Conservation (phyloP, 108 stramenopile genomes). For the Stephanodiscus minutulus region DNA sequence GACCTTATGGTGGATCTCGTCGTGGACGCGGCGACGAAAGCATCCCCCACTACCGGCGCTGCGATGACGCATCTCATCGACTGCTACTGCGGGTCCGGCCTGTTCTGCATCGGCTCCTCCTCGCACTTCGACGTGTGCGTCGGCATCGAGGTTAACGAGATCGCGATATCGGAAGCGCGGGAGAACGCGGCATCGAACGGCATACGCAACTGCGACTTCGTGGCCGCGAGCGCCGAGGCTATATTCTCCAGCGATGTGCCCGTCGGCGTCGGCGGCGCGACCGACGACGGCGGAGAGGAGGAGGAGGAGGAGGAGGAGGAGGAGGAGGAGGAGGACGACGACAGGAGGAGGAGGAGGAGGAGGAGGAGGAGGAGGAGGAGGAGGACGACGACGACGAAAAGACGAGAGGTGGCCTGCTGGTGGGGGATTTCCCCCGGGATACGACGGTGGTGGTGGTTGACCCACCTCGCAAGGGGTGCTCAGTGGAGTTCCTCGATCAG, state of each 20-base stretch:
- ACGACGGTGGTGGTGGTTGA: slow-evolving; percentile 94
- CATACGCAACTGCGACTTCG: slow-evolving; percentile 80
- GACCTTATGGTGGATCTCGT: slow-evolving; percentile 93
- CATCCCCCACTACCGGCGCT: slow-evolving; percentile 19
- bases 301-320: too few species aligned
- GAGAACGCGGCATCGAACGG: slow-evolving; percentile 84
- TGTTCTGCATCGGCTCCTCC: slow-evolving; percentile 87
- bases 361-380: slow-evolving; percentile 3
- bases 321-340: too few species aligned
- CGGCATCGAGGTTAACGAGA: slow-evolving; percentile 93
- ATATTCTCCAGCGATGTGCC: slow-evolving; percentile 75
- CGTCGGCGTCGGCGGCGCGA: slow-evolving; percentile 15
- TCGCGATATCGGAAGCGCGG: slow-evolving; percentile 77
- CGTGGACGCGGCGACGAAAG: slow-evolving; percentile 59
- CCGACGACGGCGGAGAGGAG: neutral
- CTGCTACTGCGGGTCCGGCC: slow-evolving; percentile 96
- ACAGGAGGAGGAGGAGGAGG: slow-evolving; percentile 2
- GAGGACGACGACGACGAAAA: slow-evolving; percentile 5
- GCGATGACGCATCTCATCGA: slow-evolving; percentile 85
- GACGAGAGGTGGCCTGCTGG: slow-evolving; percentile 30
- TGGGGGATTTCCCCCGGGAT: slow-evolving; percentile 75
- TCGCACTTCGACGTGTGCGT: slow-evolving; percentile 78
- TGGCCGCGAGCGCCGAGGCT: slow-evolving; percentile 87
- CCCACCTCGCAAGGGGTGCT: slow-evolving; percentile 96
- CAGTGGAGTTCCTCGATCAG: slow-evolving; percentile 89